These are phyloP conservation scores for Trametes elegans DNA, from an alignment of 768 basidiomycete species.

Conservation along the genomic window DNA sequence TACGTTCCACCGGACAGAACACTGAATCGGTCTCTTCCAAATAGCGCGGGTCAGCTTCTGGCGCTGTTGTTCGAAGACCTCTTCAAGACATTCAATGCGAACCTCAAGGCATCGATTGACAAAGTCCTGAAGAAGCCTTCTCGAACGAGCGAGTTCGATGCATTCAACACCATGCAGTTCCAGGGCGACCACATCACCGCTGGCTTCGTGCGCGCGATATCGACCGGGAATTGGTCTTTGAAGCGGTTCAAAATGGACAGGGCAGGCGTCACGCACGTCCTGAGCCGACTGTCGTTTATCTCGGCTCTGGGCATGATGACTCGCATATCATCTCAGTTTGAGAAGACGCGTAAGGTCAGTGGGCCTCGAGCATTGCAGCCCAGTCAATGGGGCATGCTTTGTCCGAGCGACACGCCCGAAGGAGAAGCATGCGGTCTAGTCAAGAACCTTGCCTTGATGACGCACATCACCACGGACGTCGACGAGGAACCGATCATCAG, in stretches of 20 bases:
- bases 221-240: slow-evolving; percentile 98
- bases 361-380: slow-evolving; percentile 96
- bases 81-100: slow-evolving; percentile 98
- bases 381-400: slow-evolving; percentile 98
- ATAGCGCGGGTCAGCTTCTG: slow-evolving; percentile 91
- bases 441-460: slow-evolving; percentile 98
- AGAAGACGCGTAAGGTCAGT: slow-evolving; percentile 98
- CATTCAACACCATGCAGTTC: slow-evolving; percentile 91
- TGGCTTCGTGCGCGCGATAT: slow-evolving; percentile 95
- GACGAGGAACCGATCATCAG: slow-evolving; percentile 92
- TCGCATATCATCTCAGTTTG: slow-evolving; percentile 96
- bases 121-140: slow-evolving; percentile 97
- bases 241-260: slow-evolving; percentile 99
- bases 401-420: slow-evolving; percentile 98
- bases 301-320: slow-evolving; percentile 99
- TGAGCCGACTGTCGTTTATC: slow-evolving; percentile 93
- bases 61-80: slow-evolving; percentile 96
- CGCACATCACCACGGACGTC: slow-evolving; percentile 98
- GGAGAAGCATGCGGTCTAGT: slow-evolving; percentile 99
- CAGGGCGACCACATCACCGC: slow-evolving; percentile 95
- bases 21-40: slow-evolving; percentile 6
- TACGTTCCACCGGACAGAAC: neutral
- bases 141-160: slow-evolving; percentile 92
- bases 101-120: slow-evolving; percentile 93
- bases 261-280: slow-evolving; percentile 96